phyloP scores from a whole-genome alignment of 257 asterid genomes.

The Pogostemon cablin region DNA sequence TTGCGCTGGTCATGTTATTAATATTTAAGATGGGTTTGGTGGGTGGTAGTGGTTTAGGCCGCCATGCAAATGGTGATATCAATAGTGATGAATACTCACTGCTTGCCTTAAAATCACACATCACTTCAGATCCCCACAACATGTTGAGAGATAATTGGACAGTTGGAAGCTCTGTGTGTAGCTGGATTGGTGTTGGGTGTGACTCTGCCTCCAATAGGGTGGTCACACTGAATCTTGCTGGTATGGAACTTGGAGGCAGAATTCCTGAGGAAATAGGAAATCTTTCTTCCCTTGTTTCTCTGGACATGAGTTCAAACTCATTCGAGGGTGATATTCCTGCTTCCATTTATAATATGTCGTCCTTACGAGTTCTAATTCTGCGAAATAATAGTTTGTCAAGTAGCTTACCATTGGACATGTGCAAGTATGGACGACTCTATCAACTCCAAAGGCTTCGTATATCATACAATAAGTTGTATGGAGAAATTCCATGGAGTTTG shows the following conservation, averaged over 20 bases:
- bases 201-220: slow-evolving; percentile 25
- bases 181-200: slow-evolving; percentile 35
- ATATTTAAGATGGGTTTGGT: too few species aligned
- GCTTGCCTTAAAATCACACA: slow-evolving; percentile 11
- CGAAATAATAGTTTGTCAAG: slow-evolving; percentile 5
- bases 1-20: too few species aligned
- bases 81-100: background rate
- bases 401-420: slow-evolving; percentile 15
- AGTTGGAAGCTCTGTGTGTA: background rate
- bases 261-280: slow-evolving; percentile 34
- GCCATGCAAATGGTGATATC: background rate
- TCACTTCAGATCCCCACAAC: slow-evolving; percentile 10
- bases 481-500: slow-evolving; percentile 24
- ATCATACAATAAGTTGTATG: slow-evolving; percentile 10
- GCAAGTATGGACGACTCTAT: background rate
- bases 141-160: slow-evolving; percentile 6
- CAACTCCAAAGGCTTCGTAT: slow-evolving; percentile 3
- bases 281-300: slow-evolving; percentile 27
- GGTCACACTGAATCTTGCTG: background rate
- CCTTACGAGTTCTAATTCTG: background rate
- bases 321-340: slow-evolving; percentile 30
- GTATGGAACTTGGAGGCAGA: slow-evolving; percentile 31
- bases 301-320: slow-evolving; percentile 25
- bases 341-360: slow-evolving; percentile 33
- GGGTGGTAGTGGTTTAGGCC: background rate